Evolutionary conservation across 768 basidiomycete genomes (phyloP).

Genomic region (Pleurotus pulmonarius): DNA sequence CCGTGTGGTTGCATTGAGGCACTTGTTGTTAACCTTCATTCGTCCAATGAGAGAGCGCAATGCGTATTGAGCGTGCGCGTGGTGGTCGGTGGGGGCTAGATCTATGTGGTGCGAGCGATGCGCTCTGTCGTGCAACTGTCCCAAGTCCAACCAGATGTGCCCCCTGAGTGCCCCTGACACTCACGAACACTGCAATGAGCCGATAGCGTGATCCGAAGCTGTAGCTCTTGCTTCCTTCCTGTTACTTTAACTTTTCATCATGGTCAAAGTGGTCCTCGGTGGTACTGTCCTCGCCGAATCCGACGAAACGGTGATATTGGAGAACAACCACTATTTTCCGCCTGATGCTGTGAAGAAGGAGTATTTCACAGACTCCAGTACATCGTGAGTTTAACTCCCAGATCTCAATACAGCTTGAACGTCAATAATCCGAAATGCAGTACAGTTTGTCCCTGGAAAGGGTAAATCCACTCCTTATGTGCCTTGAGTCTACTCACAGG

Average conservation of each 20-base stretch:
- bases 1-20: no score
- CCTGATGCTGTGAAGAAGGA: slow-evolving; percentile 44
- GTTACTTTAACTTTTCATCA: slow-evolving; percentile 10
- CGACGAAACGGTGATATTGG: slow-evolving; percentile 50
- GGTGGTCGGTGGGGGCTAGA: no score
- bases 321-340: slow-evolving; percentile 76
- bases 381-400: slow-evolving; percentile 35
- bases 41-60: no score
- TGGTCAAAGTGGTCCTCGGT: slow-evolving; percentile 50
- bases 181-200: no score
- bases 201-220: no score
- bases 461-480: slow-evolving; percentile 32
- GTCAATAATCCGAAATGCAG: slow-evolving; percentile 23
- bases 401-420: background rate
- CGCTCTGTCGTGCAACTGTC: no score
- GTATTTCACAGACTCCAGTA: slow-evolving; percentile 47
- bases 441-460: slow-evolving; percentile 68
- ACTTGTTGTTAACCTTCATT: no score
- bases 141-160: no score
- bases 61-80: no score
- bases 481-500: no score
- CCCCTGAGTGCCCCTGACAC: no score
- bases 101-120: no score
- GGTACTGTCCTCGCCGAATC: slow-evolving; percentile 56
- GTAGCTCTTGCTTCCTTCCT: background rate